These are phyloP conservation scores for Aspergillus quadrilineatus DNA, from an alignment of 2,329 filamentous ascomycete species.

Conservation along the genomic window DNA sequence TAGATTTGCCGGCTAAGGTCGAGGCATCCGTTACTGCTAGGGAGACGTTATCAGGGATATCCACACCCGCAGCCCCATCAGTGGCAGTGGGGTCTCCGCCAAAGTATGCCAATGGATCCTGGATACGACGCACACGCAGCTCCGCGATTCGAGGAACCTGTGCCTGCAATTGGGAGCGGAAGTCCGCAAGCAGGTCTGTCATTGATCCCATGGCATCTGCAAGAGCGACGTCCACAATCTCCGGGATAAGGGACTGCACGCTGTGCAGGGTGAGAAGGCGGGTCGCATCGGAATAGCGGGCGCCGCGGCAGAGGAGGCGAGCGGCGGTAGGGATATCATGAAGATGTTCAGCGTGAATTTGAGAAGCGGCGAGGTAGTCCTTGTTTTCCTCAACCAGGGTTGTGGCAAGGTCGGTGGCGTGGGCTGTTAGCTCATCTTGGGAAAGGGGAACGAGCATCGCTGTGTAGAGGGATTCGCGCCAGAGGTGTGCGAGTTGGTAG, in stretches of 20 bases:
- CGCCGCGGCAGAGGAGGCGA: slow-evolving; percentile 79
- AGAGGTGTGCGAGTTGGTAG: slow-evolving; percentile 81
- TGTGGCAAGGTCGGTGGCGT: slow-evolving; percentile 75
- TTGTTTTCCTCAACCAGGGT: slow-evolving; percentile 75
- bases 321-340: slow-evolving; percentile 68
- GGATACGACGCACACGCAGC: slow-evolving; percentile 73
- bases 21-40: slow-evolving; percentile 81
- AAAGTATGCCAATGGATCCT: slow-evolving; percentile 86
- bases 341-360: slow-evolving; percentile 79
- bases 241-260: slow-evolving; percentile 62
- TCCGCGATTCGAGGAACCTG: slow-evolving; percentile 85
- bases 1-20: slow-evolving; percentile 72
- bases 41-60: slow-evolving; percentile 89
- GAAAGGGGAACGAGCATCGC: slow-evolving; percentile 69
- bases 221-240: slow-evolving; percentile 74
- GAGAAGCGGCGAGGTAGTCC: slow-evolving; percentile 76
- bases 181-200: slow-evolving; percentile 91
- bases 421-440: slow-evolving; percentile 58
- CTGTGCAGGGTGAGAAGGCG: slow-evolving; percentile 66
- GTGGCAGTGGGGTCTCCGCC: slow-evolving; percentile 66
- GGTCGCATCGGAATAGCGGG: slow-evolving; percentile 84
- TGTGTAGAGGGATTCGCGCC: slow-evolving; percentile 85
- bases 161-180: slow-evolving; percentile 76
- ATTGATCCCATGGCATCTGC: slow-evolving; percentile 76
- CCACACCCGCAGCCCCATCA: slow-evolving; percentile 52